These are phyloP conservation scores for Pulveroboletus sp. DNA, from an alignment of 1,284 basidiomycete species.

Conservation along the genomic window DNA sequence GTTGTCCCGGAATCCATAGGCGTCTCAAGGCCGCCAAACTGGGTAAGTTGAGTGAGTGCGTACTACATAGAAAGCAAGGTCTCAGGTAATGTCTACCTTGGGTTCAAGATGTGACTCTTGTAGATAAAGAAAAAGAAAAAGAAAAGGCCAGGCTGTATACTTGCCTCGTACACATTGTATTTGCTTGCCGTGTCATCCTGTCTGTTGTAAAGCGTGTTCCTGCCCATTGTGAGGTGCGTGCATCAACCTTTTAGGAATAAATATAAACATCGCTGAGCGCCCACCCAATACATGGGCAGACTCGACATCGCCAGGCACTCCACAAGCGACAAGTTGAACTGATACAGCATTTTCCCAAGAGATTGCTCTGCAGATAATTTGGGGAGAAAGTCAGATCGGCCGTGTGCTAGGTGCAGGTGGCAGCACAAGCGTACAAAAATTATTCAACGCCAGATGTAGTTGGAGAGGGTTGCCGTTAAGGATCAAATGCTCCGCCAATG, in stretches of 20 bases:
- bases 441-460: slow-evolving; percentile 63
- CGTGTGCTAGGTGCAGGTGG: not conserved
- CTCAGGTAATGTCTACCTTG: slow-evolving; percentile 66
- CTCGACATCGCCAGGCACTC: slow-evolving; percentile 50
- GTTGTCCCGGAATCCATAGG: slow-evolving; percentile 43
- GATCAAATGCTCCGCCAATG: slow-evolving; percentile 53
- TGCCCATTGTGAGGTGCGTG: slow-evolving; percentile 18
- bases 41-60: too few relatives aligned
- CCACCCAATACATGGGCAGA: slow-evolving; percentile 53
- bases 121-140: too few relatives aligned
- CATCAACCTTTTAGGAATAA: too few relatives aligned
- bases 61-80: slow-evolving; percentile 54
- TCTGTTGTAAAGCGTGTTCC: slow-evolving; percentile 55
- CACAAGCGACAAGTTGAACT: slow-evolving; percentile 64
- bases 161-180: slow-evolving; percentile 64
- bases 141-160: slow-evolving; percentile 2
- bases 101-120: not conserved
- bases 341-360: slow-evolving; percentile 44
- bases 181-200: slow-evolving; percentile 60
- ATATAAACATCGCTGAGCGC: slow-evolving; percentile 48
- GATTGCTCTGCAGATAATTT: slow-evolving; percentile 53
- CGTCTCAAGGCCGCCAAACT: too few relatives aligned
- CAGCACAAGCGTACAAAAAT: slow-evolving; percentile 45
- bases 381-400: not conserved
- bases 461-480: slow-evolving; percentile 71